Percentiles rank a stretch among this genome's conserved stretches.
Evolutionary conservation across 2,329 filamentous ascomycete genomes (phyloP).

Genomic region (Cryphonectria nitschkei): DNA sequence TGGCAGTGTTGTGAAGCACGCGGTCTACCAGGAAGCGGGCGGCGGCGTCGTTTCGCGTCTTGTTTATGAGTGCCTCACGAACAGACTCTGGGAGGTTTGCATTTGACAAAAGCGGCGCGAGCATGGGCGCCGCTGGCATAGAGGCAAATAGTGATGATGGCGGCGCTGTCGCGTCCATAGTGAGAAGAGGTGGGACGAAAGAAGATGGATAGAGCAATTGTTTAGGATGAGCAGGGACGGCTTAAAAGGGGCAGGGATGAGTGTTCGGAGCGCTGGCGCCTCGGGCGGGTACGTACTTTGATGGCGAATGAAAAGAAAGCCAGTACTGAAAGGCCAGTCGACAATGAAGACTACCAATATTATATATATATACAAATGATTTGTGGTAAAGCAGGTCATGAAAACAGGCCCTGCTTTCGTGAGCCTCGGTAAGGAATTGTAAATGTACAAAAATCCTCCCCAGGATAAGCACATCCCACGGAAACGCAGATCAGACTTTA

Average conservation of each 20-base stretch:
- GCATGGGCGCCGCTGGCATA: neutral
- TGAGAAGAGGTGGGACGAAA: neutral
- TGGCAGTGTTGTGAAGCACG: neutral
- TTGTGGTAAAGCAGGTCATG: neutral
- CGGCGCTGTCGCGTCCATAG: constrained; percentile 18
- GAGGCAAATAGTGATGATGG: neutral
- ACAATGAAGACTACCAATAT: neutral
- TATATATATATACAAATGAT: neutral
- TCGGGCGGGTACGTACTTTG: neutral
- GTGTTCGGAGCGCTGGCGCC: neutral
- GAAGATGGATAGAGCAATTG: neutral
- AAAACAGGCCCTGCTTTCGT: neutral
- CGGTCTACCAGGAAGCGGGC: constrained; percentile 3
- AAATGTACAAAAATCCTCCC: neutral
- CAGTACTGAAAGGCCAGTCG: neutral
- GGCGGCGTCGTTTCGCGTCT: constrained; percentile 7
- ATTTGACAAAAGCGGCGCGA: constrained; percentile 7
- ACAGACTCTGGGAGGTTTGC: neutral
- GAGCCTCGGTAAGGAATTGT: neutral
- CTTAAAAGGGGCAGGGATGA: constrained; percentile 9
- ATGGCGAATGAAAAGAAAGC: neutral
- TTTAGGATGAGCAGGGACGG: neutral
- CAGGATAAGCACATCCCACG: neutral
- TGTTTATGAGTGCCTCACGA: neutral
- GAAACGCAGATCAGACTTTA: neutral